Evolutionary conservation across 495 filamentous ascomycete genomes (phyloP).

Genomic region (Acidomyces sp.): DNA sequence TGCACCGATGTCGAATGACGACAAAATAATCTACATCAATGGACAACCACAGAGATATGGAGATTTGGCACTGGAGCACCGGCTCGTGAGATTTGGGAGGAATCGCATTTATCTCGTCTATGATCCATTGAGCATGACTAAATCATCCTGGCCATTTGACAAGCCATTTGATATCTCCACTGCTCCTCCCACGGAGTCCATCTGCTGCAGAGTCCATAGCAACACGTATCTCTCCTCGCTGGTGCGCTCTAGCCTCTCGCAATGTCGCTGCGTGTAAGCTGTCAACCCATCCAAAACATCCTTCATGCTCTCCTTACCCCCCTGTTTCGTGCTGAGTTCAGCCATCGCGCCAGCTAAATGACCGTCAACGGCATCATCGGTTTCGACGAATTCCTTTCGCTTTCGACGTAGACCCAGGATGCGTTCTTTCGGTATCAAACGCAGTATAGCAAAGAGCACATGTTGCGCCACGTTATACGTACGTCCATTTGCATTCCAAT

Average conservation of each 20-base stretch:
- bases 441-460: conserved; percentile 66
- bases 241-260: conserved; percentile 70
- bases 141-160: neutral
- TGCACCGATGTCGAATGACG: no score
- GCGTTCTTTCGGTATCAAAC: conserved; percentile 58
- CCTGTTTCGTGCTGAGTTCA: conserved; percentile 5
- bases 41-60: no score
- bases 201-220: conserved; percentile 81
- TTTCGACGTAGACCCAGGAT: conserved; percentile 49
- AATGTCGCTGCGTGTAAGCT: conserved; percentile 85
- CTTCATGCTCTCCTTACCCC: conserved; percentile 44
- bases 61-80: no score
- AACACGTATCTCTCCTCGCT: conserved; percentile 91
- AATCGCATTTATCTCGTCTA: neutral
- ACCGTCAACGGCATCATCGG: conserved; percentile 4
- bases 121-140: neutral
- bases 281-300: conserved; percentile 72
- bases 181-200: conserved; percentile 50
- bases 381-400: conserved; percentile 1
- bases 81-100: no score
- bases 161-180: conserved; percentile 14
- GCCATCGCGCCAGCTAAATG: conserved; percentile 12
- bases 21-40: no score
- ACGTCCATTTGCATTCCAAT: conserved; percentile 93
- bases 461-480: conserved; percentile 77